Evolutionary conservation across 1,284 basidiomycete genomes (phyloP).

Genomic region (Inonotus obliquus): DNA sequence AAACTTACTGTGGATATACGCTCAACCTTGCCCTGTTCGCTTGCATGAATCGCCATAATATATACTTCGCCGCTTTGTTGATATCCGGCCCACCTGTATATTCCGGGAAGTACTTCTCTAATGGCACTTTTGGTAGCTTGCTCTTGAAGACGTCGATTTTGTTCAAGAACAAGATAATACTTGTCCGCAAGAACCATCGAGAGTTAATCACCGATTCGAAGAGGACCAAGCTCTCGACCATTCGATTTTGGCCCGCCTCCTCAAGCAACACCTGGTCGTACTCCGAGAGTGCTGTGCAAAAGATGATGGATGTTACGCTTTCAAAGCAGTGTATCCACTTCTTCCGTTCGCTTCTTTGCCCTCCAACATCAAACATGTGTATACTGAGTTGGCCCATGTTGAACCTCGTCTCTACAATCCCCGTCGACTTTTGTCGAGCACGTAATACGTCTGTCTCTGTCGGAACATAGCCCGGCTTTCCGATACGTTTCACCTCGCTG

Average conservation of each 20-base stretch:
- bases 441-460: conserved; percentile 87
- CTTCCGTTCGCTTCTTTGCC: conserved; percentile 56
- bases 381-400: conserved; percentile 40
- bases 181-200: conserved; percentile 93
- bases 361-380: conserved; percentile 51
- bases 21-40: conserved; percentile 85
- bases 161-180: conserved; percentile 91
- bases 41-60: conserved; percentile 96
- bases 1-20: conserved; percentile 87
- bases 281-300: conserved; percentile 56
- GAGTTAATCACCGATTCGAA: conserved; percentile 98
- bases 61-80: conserved; percentile 98
- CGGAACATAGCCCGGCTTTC: conserved; percentile 75
- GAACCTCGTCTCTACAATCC: conserved; percentile 89
- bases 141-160: conserved; percentile 96
- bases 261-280: conserved; percentile 40
- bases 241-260: conserved; percentile 70
- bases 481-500: conserved; percentile 79
- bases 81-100: conserved; percentile 93
- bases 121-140: conserved; percentile 85
- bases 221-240: conserved; percentile 89
- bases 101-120: conserved; percentile 91
- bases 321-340: conserved; percentile 63
- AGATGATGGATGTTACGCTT: conserved; percentile 52
- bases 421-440: conserved; percentile 88